A percentile compares a stretch with the other conserved stretches of the same genome.
Evolutionary conservation across 1,284 basidiomycete species (phyloP).

Genomic region (Xerocomus minutiporus): DNA sequence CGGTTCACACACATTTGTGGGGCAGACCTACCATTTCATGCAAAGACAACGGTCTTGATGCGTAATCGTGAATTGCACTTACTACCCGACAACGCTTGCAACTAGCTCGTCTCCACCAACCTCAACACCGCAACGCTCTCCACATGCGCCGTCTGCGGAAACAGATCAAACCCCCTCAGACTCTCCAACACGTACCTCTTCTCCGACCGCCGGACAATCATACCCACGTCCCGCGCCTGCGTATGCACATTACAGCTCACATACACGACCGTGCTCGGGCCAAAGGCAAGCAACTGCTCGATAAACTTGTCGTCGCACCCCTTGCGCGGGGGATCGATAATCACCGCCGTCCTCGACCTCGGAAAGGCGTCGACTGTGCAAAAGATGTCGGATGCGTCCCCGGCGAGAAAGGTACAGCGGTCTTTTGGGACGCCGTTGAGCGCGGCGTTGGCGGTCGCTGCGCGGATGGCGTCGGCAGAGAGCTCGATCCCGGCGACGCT

Average conservation of each 20-base stretch:
- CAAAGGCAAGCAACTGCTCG: constrained; percentile 71
- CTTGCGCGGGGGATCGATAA: constrained; percentile 80
- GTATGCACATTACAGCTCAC: constrained; percentile 94
- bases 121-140: constrained; percentile 67
- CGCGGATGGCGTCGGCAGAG: constrained; percentile 70
- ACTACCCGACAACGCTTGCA: too few relatives aligned
- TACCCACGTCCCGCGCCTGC: constrained; percentile 80
- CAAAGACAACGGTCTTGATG: too few relatives aligned
- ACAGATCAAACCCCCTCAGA: constrained; percentile 80
- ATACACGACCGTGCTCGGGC: constrained; percentile 74
- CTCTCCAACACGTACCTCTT: constrained; percentile 68
- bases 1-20: too few relatives aligned
- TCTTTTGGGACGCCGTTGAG: constrained; percentile 59
- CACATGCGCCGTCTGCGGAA: constrained; percentile 91
- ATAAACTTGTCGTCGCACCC: constrained; percentile 85
- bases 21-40: too few relatives aligned
- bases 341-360: constrained; percentile 59
- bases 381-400: constrained; percentile 72
- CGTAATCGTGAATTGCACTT: too few relatives aligned
- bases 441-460: constrained; percentile 75
- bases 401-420: constrained; percentile 51
- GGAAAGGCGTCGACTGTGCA: constrained; percentile 65
- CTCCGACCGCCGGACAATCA: constrained; percentile 48
- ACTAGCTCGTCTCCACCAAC: neutral
- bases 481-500: constrained; percentile 91